Evolutionary conservation across 2,329 filamentous ascomycete genomes (phyloP), one percentile per base, ranked within the genome.

Genomic region (Dendryphion nanum): DNA sequence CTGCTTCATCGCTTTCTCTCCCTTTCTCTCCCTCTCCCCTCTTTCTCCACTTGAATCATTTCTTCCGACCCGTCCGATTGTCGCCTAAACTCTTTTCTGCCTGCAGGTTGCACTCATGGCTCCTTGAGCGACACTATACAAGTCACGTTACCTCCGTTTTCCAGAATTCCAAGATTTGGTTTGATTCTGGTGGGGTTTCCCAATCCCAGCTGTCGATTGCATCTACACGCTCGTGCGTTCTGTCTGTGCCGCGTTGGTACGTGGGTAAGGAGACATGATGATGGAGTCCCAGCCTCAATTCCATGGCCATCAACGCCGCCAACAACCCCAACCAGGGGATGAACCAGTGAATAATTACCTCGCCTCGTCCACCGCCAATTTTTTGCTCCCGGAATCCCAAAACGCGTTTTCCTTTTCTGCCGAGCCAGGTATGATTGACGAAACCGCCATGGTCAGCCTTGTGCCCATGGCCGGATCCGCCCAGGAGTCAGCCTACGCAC

Each of bases 401-500:
- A 55, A 53, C 53, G 47, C 47, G 48, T 66, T 64, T 44, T 50
- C 51, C 30, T 63, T 58, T 37, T 63, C 60, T 40, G 59, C 62
- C 7, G 62, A 66, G 45, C 62, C 61, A 4, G 40, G 50, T 28
- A 63, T 64, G 47, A 50, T 55, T 19, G 59, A 63, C 39, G 57
- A 63, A 40, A 50, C 40, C 33, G 51, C 58, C 35, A 53, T 59
- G 55, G 49, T 33, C 33, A 37, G 43, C 28, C 44, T 57, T 20
- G 38, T 50, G 6, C 42, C 49, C 15, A 52, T 51, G 28, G 48
- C 30, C 34, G 51, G 52, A 6, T 44, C 51, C 29, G 50, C 50
- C 23, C 53, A 58, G 41, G 58, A 63, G 19, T 46, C 54, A 18
- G 48, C 45, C 29, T 64, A 61, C 47, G 55, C 55, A 31, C 55